A percentile compares a stretch with the other conserved stretches of the same genome.
Conservation (phyloP, 2,329 filamentous ascomycete genomes). For the Talaromyces rugulosus region DNA sequence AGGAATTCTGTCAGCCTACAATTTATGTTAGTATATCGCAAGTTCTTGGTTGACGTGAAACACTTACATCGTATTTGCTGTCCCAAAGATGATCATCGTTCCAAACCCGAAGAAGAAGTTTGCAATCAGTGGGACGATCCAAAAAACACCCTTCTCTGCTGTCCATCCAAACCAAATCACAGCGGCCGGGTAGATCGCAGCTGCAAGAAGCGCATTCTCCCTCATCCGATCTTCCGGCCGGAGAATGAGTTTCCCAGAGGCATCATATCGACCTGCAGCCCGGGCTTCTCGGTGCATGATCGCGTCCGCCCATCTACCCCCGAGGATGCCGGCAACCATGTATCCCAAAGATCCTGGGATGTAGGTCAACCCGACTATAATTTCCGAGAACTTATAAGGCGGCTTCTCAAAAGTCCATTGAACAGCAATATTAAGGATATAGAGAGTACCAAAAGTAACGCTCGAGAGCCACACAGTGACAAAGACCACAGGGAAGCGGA, state of each 20-base stretch:
- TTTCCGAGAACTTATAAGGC: constrained; percentile 33
- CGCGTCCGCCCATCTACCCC: constrained; percentile 35
- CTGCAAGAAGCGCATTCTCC: constrained; percentile 35
- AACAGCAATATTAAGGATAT: constrained; percentile 36
- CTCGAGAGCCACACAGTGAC: constrained; percentile 34
- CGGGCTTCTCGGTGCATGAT: constrained; percentile 38
- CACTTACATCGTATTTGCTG: neutral
- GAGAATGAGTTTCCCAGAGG: constrained; percentile 29
- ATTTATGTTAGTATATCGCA: constrained; percentile 20
- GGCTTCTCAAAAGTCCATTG: constrained; percentile 31
- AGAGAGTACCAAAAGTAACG: constrained; percentile 34
- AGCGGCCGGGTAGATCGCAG: constrained; percentile 28
- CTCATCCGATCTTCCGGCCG: constrained; percentile 36
- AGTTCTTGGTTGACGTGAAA: neutral
- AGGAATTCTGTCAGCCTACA: constrained; percentile 41
- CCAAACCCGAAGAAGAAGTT: constrained; percentile 32
- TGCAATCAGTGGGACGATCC: constrained; percentile 18
- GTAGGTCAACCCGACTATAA: constrained; percentile 36
- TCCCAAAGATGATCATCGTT: constrained; percentile 28
- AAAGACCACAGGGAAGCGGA: constrained; percentile 34
- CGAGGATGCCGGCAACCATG: constrained; percentile 31
- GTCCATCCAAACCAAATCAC: constrained; percentile 38
- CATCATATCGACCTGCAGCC: constrained; percentile 30
- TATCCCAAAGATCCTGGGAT: constrained; percentile 36
- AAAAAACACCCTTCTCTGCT: constrained; percentile 24